Percentiles rank a stretch among this genome's conserved stretches.
phyloP scores from a whole-genome alignment of 1,139 yeast species.

The Candida glucosophila region DNA sequence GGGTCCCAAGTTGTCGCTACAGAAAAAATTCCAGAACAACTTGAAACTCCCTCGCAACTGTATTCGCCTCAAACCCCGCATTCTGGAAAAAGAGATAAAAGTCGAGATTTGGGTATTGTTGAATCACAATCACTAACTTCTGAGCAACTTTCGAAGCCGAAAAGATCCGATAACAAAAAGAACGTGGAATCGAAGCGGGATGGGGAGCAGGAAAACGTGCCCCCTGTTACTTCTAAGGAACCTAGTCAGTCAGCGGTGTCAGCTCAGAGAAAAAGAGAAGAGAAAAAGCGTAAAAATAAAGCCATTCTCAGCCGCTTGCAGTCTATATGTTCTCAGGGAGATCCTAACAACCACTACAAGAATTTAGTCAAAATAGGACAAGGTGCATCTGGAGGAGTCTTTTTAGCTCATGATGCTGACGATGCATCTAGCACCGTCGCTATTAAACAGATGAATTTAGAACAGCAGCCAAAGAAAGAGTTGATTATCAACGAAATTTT shows the following conservation, averaged over 20 bases:
- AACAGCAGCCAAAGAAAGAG: conserved; percentile 92
- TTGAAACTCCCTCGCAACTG: too few species aligned
- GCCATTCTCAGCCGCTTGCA: conserved; percentile 64
- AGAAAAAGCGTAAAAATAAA: conserved; percentile 57
- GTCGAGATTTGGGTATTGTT: too few species aligned
- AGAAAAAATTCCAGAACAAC: too few species aligned
- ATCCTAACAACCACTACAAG: conserved; percentile 69
- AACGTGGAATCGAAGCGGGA: too few species aligned
- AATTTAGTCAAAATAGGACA: conserved; percentile 84
- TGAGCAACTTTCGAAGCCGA: too few species aligned
- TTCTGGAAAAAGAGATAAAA: too few species aligned
- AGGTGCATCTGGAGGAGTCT: conserved; percentile 98
- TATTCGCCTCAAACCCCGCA: too few species aligned
- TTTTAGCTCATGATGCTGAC: conserved; percentile 65
- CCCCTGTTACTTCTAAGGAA: conserved; percentile 35
- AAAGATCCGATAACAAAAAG: too few species aligned
- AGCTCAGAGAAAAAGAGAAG: conserved; percentile 68
- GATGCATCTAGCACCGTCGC: conserved; percentile 67
- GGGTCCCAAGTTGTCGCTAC: too few species aligned
- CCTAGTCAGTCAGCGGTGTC: conserved; percentile 49
- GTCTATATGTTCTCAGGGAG: conserved; percentile 77
- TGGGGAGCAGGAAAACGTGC: too few species aligned
- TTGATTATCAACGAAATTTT: conserved; percentile 57
- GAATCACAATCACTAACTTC: too few species aligned
- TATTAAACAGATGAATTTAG: conserved; percentile 89